phyloP scores from a whole-genome alignment of 2,329 filamentous ascomycete genomes.

The Sporothrix curviconia region DNA sequence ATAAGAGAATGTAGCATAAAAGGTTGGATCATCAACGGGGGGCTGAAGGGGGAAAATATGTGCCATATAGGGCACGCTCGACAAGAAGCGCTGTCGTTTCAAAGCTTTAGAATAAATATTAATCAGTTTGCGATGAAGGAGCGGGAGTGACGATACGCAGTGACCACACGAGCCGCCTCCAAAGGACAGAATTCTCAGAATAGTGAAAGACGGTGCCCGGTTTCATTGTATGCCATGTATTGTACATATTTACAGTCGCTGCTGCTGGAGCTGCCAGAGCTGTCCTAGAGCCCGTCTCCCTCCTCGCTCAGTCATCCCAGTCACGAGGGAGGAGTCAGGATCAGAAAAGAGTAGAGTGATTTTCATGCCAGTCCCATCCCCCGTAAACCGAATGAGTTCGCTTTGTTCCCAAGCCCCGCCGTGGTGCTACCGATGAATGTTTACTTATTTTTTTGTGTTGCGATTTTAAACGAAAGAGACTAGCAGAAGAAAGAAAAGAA shows the following conservation, averaged over 20 bases:
- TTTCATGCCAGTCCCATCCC: background rate
- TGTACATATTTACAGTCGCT: conserved; percentile 8
- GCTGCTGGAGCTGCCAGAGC: background rate
- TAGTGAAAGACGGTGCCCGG: too few relatives aligned
- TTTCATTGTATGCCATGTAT: conserved; percentile 1
- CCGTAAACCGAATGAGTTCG: too few relatives aligned
- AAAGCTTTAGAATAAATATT: too few relatives aligned
- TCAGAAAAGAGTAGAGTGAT: conserved; percentile 4
- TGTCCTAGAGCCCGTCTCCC: background rate
- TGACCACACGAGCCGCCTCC: too few relatives aligned
- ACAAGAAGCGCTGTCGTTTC: too few relatives aligned
- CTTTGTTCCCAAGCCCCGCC: too few relatives aligned
- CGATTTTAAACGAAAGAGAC: background rate
- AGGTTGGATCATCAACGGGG: too few relatives aligned
- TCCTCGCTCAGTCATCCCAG: background rate
- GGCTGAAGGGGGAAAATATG: too few relatives aligned
- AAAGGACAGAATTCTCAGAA: background rate
- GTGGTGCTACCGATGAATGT: background rate
- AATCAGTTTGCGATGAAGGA: too few relatives aligned
- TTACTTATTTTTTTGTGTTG: conserved; percentile 6
- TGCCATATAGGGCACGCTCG: too few relatives aligned
- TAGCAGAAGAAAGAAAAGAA: background rate
- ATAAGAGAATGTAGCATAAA: too few relatives aligned
- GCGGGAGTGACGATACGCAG: too few relatives aligned
- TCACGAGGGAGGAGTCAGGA: background rate